A percentile compares a stretch with the other conserved stretches of the same genome.
Evolutionary conservation across 2,329 filamentous ascomycete species (phyloP).

Genomic region (Zymoseptoria pseudotritici): DNA sequence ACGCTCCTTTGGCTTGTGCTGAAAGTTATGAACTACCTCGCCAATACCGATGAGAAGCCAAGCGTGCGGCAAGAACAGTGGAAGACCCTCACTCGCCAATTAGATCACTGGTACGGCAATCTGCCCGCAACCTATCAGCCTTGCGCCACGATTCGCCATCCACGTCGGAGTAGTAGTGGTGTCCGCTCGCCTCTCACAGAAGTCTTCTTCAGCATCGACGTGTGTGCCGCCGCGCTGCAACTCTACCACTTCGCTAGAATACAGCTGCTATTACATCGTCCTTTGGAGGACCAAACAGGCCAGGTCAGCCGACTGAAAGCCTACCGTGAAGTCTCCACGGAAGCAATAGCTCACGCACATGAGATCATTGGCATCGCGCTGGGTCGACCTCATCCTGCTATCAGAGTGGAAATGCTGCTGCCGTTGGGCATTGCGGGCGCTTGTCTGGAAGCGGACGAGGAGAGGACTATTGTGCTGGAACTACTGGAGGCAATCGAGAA

Average conservation of each 20-base stretch:
- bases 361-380: slow-evolving; percentile 56
- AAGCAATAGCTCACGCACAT: slow-evolving; percentile 50
- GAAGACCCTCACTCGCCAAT: slow-evolving; percentile 48
- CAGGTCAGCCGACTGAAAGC: slow-evolving; percentile 44
- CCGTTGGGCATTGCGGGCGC: slow-evolving; percentile 55
- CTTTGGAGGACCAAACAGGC: slow-evolving; percentile 40
- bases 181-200: slow-evolving; percentile 34
- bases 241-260: slow-evolving; percentile 59
- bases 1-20: slow-evolving; percentile 58
- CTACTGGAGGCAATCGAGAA: slow-evolving; percentile 54
- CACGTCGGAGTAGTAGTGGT: slow-evolving; percentile 6
- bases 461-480: slow-evolving; percentile 50
- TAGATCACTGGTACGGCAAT: slow-evolving; percentile 52
- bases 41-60: slow-evolving; percentile 42
- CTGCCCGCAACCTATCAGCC: slow-evolving; percentile 55
- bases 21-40: slow-evolving; percentile 58
- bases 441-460: slow-evolving; percentile 48
- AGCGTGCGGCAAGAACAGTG: slow-evolving; percentile 37
- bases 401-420: slow-evolving; percentile 51
- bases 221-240: slow-evolving; percentile 59
- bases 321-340: slow-evolving; percentile 48
- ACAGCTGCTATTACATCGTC: slow-evolving; percentile 52
- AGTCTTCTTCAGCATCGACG: slow-evolving; percentile 56
- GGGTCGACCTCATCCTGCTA: slow-evolving; percentile 47
- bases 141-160: slow-evolving; percentile 37